Conservation (phyloP, 768 basidiomycete genomes). For the Lentinula raphanica region DNA sequence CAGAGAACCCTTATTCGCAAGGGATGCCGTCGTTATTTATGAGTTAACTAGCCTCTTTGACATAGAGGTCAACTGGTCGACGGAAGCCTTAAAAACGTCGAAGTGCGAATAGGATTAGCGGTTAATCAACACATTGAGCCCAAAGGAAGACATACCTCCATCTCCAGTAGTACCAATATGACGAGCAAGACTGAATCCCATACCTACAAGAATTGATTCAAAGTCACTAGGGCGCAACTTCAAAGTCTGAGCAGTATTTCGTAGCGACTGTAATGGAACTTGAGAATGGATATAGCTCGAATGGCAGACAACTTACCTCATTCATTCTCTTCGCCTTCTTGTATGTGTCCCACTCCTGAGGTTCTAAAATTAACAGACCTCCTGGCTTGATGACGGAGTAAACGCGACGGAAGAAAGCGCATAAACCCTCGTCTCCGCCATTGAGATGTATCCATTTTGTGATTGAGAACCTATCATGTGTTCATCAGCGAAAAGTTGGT, state of each 20-base stretch:
- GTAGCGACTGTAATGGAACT: conserved; percentile 36
- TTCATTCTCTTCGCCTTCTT: conserved; percentile 69
- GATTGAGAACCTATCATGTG: conserved; percentile 61
- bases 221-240: conserved; percentile 64
- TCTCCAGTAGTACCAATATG: conserved; percentile 54
- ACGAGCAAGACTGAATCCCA: conserved; percentile 15
- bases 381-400: conserved; percentile 51
- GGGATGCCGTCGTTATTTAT: no score
- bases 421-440: conserved; percentile 68
- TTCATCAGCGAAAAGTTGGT: background rate
- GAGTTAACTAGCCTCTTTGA: background rate
- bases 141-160: conserved; percentile 42
- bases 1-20: no score
- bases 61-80: conserved; percentile 59
- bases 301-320: conserved; percentile 30
- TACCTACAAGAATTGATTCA: conserved; percentile 35
- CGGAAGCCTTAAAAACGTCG: conserved; percentile 45
- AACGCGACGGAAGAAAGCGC: conserved; percentile 60
- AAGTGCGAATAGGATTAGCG: background rate
- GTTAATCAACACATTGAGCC: no score
- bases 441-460: conserved; percentile 93
- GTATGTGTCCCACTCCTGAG: conserved; percentile 84
- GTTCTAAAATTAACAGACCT: conserved; percentile 73
- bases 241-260: conserved; percentile 53
- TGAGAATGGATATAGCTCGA: background rate